Evolutionary conservation across 1,284 basidiomycete genomes (phyloP), one percentile per base, ranked within the genome.

Genomic region (Ceratobasidium theobromae): DNA sequence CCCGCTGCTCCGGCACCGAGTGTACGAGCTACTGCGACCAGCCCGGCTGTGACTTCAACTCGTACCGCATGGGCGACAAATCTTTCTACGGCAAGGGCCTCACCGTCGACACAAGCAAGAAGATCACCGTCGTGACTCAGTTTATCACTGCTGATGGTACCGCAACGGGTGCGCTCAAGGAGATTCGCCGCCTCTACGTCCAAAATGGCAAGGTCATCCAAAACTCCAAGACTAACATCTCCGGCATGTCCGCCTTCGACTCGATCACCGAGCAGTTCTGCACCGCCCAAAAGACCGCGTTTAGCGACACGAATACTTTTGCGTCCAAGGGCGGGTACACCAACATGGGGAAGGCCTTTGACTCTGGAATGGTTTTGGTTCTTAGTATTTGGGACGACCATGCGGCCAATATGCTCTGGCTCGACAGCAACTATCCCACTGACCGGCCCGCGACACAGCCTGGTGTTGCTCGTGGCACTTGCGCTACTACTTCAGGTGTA

Each of bases 301-400:
- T 80, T 70, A 75, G 75, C 18, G 77, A 83, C 73, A 75, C 74
- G 65, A 78, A 80, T 76, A 75, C 74, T 70, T 84, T 83, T 77
- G 75, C 76, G 71, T 53, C 69, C 60, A 75, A 77, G 71, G 82
- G 82, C 66, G 82, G 80, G 25, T 72, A 83, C 65, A 69, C 70
- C 51, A 71, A 72, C 51, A 81, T 84, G 78, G 79, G 81, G 68
- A 72, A 74, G 55, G 76, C 80, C 9, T 73, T 84, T 71, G 72
- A 73, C 21, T 68, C 72, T 45, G 84, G 84, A 65, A 81, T 84
- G 79, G 83, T 84, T 12, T 75, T 86, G 33, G 82, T 81, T 60
- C 72, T 86, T 72, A 78, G 76, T 70, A 72, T 85, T 69, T 84
- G 83, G 83, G 82, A 84, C 70, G 84, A 85, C 76, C 77, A 84